Percentiles rank a stretch among this genome's conserved stretches.
phyloP scores from a whole-genome alignment of 345 rosid species.

The Eucalyptus coolabah region DNA sequence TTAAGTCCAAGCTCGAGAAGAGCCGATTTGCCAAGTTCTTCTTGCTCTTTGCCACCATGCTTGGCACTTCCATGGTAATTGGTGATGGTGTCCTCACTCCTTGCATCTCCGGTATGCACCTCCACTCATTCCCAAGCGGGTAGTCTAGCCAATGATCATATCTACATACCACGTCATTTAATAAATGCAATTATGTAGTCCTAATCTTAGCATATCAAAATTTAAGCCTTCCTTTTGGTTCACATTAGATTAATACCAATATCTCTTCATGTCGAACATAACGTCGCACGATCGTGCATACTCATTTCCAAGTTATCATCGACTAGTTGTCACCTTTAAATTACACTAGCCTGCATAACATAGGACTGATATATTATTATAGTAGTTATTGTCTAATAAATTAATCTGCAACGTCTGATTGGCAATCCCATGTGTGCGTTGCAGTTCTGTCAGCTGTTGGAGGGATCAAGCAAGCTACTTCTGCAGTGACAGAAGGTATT shows the following conservation, averaged over 20 bases:
- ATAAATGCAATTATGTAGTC: background rate
- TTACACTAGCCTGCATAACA: background rate
- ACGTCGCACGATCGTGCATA: background rate
- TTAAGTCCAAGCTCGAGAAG: slow-evolving; percentile 20
- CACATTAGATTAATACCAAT: background rate
- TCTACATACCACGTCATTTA: background rate
- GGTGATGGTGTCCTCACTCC: slow-evolving; percentile 61
- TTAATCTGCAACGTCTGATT: background rate
- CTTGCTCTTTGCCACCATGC: slow-evolving; percentile 31
- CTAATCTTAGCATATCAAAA: background rate
- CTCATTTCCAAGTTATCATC: background rate
- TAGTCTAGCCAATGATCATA: background rate
- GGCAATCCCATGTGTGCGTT: background rate
- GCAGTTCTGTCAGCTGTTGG: slow-evolving; percentile 46
- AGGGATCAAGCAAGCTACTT: slow-evolving; percentile 16
- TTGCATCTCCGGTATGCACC: slow-evolving; percentile 25
- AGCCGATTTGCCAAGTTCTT: slow-evolving; percentile 18
- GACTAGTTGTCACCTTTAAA: background rate
- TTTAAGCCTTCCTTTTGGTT: background rate
- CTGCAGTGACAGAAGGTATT: background rate
- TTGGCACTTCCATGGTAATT: slow-evolving; percentile 54
- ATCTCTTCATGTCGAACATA: background rate
- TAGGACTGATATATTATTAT: background rate
- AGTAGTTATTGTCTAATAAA: background rate
- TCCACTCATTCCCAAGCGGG: background rate